These are phyloP conservation scores for Apocynum venetum DNA, from an alignment of 257 asterid genomes.

Conservation along the genomic window DNA sequence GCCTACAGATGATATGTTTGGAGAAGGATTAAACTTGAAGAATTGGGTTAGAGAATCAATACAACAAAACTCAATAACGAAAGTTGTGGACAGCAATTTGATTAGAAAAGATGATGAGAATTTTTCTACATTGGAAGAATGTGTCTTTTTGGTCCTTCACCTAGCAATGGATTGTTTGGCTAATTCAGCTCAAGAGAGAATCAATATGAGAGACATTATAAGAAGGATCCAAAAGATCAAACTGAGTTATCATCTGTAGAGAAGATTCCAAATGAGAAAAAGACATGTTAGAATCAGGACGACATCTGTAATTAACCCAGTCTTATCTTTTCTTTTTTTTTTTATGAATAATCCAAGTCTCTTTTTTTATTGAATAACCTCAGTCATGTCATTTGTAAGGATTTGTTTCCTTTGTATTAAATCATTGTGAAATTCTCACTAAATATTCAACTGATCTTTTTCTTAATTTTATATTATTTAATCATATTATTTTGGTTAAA, in stretches of 20 bases:
- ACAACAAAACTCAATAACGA: background rate
- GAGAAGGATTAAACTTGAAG: constrained; percentile 14
- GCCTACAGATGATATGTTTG: constrained; percentile 17
- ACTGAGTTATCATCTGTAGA: background rate
- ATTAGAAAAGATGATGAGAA: background rate
- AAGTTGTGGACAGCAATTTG: constrained; percentile 13
- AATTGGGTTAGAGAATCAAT: constrained; percentile 1
- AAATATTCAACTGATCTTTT: no score
- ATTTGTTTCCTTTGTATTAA: no score
- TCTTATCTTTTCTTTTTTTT: no score
- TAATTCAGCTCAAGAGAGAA: constrained; percentile 16
- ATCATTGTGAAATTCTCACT: no score
- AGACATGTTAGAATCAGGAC: no score
- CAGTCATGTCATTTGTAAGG: no score
- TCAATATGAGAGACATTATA: constrained; percentile 9
- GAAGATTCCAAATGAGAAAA: no score
- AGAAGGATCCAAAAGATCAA: constrained; percentile 8
- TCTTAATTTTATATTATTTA: no score
- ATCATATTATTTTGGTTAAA: no score
- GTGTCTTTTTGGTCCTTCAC: background rate
- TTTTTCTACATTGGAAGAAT: background rate
- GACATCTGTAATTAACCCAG: no score
- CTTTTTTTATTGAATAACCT: no score
- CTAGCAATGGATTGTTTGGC: constrained; percentile 11
- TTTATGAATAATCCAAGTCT: no score